These are phyloP conservation scores for Fusarium illudens DNA, from an alignment of 2,329 filamentous ascomycete species.

Conservation along the genomic window DNA sequence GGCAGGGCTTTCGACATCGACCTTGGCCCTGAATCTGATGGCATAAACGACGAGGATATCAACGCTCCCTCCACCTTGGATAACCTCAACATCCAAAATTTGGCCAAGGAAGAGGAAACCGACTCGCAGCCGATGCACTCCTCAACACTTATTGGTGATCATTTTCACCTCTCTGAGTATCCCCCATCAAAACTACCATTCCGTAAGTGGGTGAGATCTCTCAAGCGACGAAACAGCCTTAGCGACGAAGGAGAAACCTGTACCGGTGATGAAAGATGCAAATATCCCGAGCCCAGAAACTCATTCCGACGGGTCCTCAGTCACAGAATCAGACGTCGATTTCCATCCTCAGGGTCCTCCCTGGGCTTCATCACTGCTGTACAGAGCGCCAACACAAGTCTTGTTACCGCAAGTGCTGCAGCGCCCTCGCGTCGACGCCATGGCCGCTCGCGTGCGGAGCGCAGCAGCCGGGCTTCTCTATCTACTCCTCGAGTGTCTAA, in stretches of 20 bases:
- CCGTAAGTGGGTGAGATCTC: slow-evolving; percentile 75
- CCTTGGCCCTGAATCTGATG: slow-evolving; percentile 39
- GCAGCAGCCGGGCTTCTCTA: slow-evolving; percentile 69
- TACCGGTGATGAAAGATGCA: slow-evolving; percentile 1
- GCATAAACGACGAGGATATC: slow-evolving; percentile 40
- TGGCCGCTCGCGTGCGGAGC: slow-evolving; percentile 65
- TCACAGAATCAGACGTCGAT: slow-evolving; percentile 52
- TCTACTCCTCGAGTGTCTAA: slow-evolving; percentile 70
- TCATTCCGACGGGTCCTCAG: slow-evolving; percentile 6
- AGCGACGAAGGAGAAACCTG: slow-evolving; percentile 35
- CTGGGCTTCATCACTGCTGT: slow-evolving; percentile 82
- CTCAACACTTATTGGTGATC: slow-evolving; percentile 38
- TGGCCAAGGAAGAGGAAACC: slow-evolving; percentile 2
- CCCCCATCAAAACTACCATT: slow-evolving; percentile 60
- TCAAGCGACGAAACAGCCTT: slow-evolving; percentile 66
- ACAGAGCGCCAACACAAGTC: slow-evolving; percentile 81
- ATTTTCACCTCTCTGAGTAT: slow-evolving; percentile 16
- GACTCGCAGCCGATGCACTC: background rate
- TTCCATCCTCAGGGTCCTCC: slow-evolving; percentile 77
- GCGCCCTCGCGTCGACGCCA: slow-evolving; percentile 66
- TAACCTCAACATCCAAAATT: slow-evolving; percentile 43
- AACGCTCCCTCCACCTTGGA: slow-evolving; percentile 51
- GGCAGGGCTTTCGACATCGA: slow-evolving; percentile 45
- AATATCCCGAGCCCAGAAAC: slow-evolving; percentile 9
- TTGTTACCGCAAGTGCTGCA: slow-evolving; percentile 75